phyloP scores from a whole-genome alignment of 495 filamentous ascomycete species.

The Penicillium atrosanguineum region DNA sequence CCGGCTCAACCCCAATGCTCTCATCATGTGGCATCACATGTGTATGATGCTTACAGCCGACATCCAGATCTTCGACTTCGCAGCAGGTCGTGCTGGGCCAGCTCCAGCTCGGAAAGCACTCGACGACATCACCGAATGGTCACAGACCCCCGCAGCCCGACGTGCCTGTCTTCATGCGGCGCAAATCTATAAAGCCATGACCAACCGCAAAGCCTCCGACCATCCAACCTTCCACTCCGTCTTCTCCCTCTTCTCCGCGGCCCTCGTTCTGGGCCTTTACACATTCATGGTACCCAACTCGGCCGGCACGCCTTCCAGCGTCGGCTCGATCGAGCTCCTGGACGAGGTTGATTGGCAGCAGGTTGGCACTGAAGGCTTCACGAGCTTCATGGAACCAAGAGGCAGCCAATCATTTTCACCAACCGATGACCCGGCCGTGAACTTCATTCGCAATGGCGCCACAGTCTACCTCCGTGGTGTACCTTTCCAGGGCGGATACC shows the following conservation, averaged over 20 bases:
- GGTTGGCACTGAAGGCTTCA: conserved; percentile 42
- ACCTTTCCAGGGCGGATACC: conserved; percentile 47
- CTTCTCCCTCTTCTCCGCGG: conserved; percentile 48
- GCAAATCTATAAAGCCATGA: conserved; percentile 51
- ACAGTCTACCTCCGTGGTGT: conserved; percentile 48
- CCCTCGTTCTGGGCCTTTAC: conserved; percentile 50
- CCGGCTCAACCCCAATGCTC: conserved; percentile 43
- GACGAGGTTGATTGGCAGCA: conserved; percentile 50
- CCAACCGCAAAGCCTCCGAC: conserved; percentile 49
- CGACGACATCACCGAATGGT: conserved; percentile 50
- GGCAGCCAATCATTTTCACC: conserved; percentile 29
- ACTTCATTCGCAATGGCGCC: conserved; percentile 52
- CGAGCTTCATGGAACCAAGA: conserved; percentile 39
- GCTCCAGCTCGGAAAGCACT: conserved; percentile 44
- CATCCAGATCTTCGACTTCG: conserved; percentile 50
- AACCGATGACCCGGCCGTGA: conserved; percentile 39
- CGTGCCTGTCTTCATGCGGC: conserved; percentile 50
- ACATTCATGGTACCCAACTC: conserved; percentile 46
- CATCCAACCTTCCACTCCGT: conserved; percentile 49
- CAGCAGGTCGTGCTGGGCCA: conserved; percentile 47
- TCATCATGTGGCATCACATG: conserved; percentile 52
- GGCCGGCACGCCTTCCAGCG: conserved; percentile 23
- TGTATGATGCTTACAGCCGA: conserved; percentile 53
- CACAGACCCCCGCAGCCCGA: conserved; percentile 48
- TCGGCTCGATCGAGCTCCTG: conserved; percentile 45